Base-by-base conservation (phyloP, 495 filamentous ascomycete genomes). In the Neurospora cerealis region DNA sequence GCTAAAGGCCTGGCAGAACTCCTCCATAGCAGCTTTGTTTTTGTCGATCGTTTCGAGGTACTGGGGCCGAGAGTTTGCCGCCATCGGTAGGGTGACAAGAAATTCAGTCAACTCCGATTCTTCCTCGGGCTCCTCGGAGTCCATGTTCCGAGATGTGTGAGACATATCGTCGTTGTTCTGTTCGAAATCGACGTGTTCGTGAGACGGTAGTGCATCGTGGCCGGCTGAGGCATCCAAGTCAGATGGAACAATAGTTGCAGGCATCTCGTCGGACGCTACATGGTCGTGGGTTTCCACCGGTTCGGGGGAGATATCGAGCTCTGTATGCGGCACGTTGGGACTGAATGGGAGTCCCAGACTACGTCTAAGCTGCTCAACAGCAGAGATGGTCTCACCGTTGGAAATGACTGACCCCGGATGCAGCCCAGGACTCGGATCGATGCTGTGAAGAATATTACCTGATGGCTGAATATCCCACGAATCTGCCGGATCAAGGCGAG, bases 61-160 rank as follows among this genome's bases (percentile, higher is more conserved):
- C n/a, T 78, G 75, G 4, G 75, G 74, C 0, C 84, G 80, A 9
- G 74, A 79, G 66, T 74, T 82, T 5, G 81, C 79, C 7, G 81
- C 79, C 72, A 85, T 80, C 0, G 84, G 84, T 8, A 86, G 77
- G 0, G 84, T 86, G 28, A 86, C 75, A 15, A 82, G 72, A 71
- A 81, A 80, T 8, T 83, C 77, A 0, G 73, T 75, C 13, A 46
- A 32, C 41, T 74, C 48, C 15, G 7, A 66, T 8, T 75, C 75
- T 21, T 73, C 74, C 6, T 76, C 74, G 11, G 71, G 36, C 17
- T 74, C 72, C 21, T 73, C 73, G 2, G 13, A 36, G 34, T 37
- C 41, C 32, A 41, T 70, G 13, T 62, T 39, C 42, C 69, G 24
- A 17, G 44, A 19, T 70, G 34, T 54, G 21, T 6, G 6, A 24